phyloP scores from a whole-genome alignment of 257 asterid genomes.

The Coffea eugenioides region DNA sequence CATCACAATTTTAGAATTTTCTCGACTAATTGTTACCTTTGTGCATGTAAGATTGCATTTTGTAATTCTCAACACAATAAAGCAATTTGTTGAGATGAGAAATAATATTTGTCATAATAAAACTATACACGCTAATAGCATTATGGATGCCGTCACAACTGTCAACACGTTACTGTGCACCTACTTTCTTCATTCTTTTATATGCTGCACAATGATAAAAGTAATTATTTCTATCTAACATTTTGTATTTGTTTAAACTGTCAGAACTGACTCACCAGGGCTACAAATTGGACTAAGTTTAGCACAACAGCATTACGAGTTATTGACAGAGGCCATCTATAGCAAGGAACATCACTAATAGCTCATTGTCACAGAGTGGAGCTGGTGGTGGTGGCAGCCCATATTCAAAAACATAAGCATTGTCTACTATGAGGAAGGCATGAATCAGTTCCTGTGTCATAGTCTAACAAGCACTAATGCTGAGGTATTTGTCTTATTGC shows the following conservation, averaged over 20 bases:
- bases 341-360: slow-evolving; percentile 95
- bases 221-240: background rate
- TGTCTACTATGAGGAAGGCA: no score
- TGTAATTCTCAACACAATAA: slow-evolving; percentile 27
- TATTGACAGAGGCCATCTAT: slow-evolving; percentile 92
- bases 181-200: background rate
- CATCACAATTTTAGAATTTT: no score
- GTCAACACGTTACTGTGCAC: slow-evolving; percentile 54
- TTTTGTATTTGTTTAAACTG: background rate
- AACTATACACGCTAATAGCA: slow-evolving; percentile 88
- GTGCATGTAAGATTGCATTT: slow-evolving; percentile 76
- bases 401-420: no score
- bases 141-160: slow-evolving; percentile 99
- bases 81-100: slow-evolving; percentile 97
- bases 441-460: no score
- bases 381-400: slow-evolving; percentile 77
- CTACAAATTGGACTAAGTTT: slow-evolving; percentile 97
- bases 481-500: no score
- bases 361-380: slow-evolving; percentile 97
- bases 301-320: slow-evolving; percentile 98
- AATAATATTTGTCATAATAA: slow-evolving; percentile 95
- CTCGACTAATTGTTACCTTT: background rate
- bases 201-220: background rate
- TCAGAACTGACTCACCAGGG: slow-evolving; percentile 67
- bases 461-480: no score